Conservation (phyloP, 768 basidiomycete species). For the Psilocybe subaeruginosa region DNA sequence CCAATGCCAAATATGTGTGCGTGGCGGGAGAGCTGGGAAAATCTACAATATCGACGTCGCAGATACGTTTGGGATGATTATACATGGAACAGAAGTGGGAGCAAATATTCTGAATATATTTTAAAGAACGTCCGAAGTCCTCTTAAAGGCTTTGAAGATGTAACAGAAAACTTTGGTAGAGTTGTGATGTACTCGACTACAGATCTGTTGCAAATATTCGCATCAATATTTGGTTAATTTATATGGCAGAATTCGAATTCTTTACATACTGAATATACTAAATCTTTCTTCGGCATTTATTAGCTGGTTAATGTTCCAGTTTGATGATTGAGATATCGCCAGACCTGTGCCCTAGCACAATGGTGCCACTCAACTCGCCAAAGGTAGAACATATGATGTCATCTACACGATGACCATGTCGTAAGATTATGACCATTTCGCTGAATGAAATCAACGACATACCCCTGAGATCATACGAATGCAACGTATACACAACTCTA, state of each 20-base stretch:
- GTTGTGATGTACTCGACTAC: no score
- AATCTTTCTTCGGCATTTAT: no score
- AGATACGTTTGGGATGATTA: slow-evolving; percentile 65
- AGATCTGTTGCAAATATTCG: no score
- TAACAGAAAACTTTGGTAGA: no score
- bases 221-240: no score
- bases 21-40: neutral
- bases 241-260: no score
- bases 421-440: neutral
- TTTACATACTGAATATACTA: no score
- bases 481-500: slow-evolving; percentile 30
- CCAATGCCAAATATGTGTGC: neutral
- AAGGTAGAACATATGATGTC: slow-evolving; percentile 50
- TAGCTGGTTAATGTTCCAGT: slow-evolving; percentile 1
- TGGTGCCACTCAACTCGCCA: slow-evolving; percentile 45
- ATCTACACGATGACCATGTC: slow-evolving; percentile 30
- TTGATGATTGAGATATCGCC: slow-evolving; percentile 41
- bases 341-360: slow-evolving; percentile 43
- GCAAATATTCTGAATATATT: slow-evolving; percentile 45
- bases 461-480: slow-evolving; percentile 47
- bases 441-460: neutral
- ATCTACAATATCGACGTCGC: neutral
- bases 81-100: slow-evolving; percentile 49
- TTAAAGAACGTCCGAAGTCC: no score
- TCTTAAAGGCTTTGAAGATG: no score